These are phyloP conservation scores for Sphagnum tenellum DNA, from an alignment of 225 moss, liverwort and hornwort genomes.

Conservation along the genomic window DNA sequence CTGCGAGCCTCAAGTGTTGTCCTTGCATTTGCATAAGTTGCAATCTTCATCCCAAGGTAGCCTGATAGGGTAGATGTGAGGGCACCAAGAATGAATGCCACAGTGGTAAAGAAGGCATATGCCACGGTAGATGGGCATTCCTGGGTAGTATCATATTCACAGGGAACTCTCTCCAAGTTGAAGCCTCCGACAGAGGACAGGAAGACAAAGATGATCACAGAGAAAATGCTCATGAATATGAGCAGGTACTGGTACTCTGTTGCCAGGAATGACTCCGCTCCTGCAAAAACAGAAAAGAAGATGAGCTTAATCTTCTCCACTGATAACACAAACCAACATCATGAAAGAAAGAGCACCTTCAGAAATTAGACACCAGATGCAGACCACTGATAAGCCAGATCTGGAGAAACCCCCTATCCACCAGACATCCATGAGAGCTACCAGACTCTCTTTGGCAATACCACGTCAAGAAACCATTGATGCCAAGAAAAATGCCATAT, in stretches of 20 bases:
- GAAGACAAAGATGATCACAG: conserved; percentile 80
- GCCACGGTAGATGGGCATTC: conserved; percentile 48
- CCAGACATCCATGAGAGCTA: background rate
- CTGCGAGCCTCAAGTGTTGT: conserved; percentile 76
- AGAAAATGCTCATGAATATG: conserved; percentile 77
- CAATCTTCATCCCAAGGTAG: conserved; percentile 83
- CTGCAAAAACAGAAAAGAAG: conserved; percentile 13
- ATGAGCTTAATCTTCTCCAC: background rate
- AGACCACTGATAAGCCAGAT: too few species aligned
- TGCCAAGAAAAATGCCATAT: too few species aligned
- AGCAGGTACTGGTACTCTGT: conserved; percentile 72
- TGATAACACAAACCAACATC: background rate
- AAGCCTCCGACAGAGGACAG: conserved; percentile 72
- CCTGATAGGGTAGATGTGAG: conserved; percentile 67
- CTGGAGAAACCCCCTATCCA: too few species aligned
- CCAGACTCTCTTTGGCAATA: background rate
- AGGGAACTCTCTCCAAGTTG: conserved; percentile 30
- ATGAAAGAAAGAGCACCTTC: background rate
- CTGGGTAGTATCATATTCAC: conserved; percentile 24
- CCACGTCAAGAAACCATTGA: too few species aligned
- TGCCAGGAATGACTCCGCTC: conserved; percentile 53
- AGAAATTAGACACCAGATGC: background rate
- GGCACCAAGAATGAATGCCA: conserved; percentile 75
- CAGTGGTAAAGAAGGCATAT: conserved; percentile 55
- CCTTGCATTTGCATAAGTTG: conserved; percentile 84